Evolutionary conservation across 2,329 filamentous ascomycete genomes (phyloP), one percentile per base, ranked within the genome.

Genomic region (Colletotrichum truncatum): DNA sequence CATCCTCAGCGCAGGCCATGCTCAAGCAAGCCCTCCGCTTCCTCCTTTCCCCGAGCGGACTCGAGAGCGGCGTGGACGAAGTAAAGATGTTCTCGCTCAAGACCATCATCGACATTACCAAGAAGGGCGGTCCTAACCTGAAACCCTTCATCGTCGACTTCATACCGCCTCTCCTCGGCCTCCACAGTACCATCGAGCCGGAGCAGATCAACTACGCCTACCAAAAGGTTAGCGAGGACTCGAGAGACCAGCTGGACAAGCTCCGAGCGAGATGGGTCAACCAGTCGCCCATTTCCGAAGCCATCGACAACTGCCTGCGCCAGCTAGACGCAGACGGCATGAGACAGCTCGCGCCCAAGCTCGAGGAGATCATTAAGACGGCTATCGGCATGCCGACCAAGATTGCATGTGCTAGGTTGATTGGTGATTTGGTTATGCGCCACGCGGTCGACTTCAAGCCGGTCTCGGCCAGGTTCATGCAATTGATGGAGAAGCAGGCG

Each of bases 351-450:
- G 89, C 90, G 34, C 89, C 90, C 2, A 87, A 84, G 45, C 84
- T 99, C 0, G 91, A 96, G 75, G 85, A 86, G 28, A 90, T 92
- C 0, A 93, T 98, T 78, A 96, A 95, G 75, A 89, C 87, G 25
- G 93, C 94, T 1, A 89, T 99, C 36, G 95, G 94, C 2, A 89
- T 98, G 79, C 95, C 95, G 2, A 97, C 94, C 0, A 98, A 98
- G 80, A 91, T 98, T 49, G 96, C 94, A 36, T 97, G 94, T 73
- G 92, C 91, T 68, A 89, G 93, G 59, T 90, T 98, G 2, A 84
- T 99, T 30, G 91, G 93, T 7, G 94, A 93, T 1, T 84, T 99
- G 7, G 92, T 93, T 53, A 95, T 94, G 53, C 88, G 93, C 11
- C 92, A 95, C 69, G 88, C 87, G 34, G 85, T 90, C 36, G 82